These are phyloP conservation scores for Flaveria robusta DNA, from an alignment of 129 eudicot species.

Conservation along the genomic window DNA sequence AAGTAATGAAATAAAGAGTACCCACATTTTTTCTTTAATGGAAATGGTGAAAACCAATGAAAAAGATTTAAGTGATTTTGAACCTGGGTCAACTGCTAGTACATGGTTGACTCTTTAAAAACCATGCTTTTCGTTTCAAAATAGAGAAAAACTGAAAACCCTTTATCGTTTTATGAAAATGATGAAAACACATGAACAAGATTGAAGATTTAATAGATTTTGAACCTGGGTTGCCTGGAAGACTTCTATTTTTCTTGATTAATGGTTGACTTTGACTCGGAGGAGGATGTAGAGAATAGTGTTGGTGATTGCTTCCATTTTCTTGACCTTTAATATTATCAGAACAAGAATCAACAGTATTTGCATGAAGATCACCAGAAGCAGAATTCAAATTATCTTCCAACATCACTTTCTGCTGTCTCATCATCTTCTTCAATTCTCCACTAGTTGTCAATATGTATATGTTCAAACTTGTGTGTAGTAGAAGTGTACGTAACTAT, in stretches of 20 bases:
- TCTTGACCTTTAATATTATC: constrained; percentile 35
- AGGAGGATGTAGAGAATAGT: constrained; percentile 36
- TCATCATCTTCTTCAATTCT: constrained; percentile 38
- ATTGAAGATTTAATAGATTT: constrained; percentile 21
- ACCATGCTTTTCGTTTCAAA: neutral
- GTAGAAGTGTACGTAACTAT: constrained; percentile 8
- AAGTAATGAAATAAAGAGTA: neutral
- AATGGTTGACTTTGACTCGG: constrained; percentile 47
- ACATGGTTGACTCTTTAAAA: constrained; percentile 24
- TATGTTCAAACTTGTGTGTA: neutral
- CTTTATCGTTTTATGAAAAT: neutral
- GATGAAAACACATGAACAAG: neutral
- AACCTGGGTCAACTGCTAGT: constrained; percentile 21
- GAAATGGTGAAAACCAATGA: constrained; percentile 5
- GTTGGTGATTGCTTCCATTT: constrained; percentile 33
- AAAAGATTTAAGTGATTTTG: constrained; percentile 18
- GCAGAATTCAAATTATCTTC: constrained; percentile 62
- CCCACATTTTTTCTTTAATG: neutral
- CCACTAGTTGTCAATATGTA: constrained; percentile 12
- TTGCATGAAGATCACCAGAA: constrained; percentile 44
- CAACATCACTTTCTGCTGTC: constrained; percentile 37
- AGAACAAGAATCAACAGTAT: constrained; percentile 45
- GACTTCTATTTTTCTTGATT: constrained; percentile 62
- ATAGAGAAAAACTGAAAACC: neutral
- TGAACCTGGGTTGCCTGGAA: constrained; percentile 78